A percentile compares a stretch with the other conserved stretches of the same genome.
These are phyloP conservation scores for Neurospora sp. DNA, from an alignment of 495 filamentous ascomycete species.

Conservation along the genomic window DNA sequence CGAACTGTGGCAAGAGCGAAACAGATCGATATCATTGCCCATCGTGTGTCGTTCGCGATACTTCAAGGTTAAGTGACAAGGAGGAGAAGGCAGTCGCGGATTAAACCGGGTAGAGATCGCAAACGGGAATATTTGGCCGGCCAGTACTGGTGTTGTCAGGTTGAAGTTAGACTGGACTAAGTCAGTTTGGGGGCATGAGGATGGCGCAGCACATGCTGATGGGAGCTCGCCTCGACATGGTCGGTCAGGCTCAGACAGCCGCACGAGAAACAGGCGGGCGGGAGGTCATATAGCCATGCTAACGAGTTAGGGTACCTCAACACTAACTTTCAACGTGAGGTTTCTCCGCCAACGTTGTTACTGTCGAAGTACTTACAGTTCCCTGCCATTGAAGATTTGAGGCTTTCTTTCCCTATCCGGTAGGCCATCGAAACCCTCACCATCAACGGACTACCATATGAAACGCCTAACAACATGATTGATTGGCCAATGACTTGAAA, in stretches of 20 bases:
- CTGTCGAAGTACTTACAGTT: background rate
- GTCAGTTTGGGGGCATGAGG: background rate
- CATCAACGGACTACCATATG: background rate
- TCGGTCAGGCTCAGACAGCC: background rate
- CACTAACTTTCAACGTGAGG: background rate
- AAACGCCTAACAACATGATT: background rate
- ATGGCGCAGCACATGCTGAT: too few relatives aligned
- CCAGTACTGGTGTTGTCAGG: background rate
- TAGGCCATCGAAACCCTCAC: background rate
- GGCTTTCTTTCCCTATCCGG: background rate
- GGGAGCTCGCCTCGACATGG: background rate
- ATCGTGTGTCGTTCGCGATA: background rate
- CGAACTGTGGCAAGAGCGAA: too few relatives aligned
- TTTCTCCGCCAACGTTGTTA: fast-evolving
- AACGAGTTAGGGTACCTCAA: background rate
- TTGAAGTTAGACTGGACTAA: background rate
- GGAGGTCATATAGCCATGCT: background rate
- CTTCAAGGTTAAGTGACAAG: background rate
- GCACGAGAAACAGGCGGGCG: background rate
- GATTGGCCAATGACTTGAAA: background rate
- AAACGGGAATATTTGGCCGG: background rate
- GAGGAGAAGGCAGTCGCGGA: background rate
- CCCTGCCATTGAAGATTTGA: background rate
- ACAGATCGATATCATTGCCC: background rate
- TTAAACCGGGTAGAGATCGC: background rate